These are phyloP conservation scores for Phytophthora sp. DNA, from an alignment of 352 stramenopile genomes.

Conservation along the genomic window DNA sequence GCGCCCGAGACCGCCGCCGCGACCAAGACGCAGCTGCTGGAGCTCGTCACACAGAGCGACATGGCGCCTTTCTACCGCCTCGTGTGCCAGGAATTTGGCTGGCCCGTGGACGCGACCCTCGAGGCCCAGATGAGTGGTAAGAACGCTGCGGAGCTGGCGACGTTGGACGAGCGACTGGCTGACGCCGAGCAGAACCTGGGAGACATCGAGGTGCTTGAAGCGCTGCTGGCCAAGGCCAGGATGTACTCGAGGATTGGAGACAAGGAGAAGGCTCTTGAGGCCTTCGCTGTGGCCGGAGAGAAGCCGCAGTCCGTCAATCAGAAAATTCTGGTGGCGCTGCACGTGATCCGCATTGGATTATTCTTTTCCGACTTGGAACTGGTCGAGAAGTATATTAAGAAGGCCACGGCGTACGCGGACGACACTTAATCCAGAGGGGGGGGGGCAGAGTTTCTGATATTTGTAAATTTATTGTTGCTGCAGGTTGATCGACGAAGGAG, in stretches of 20 bases:
- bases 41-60: slow-evolving; percentile 63
- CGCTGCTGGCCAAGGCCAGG: slow-evolving; percentile 92
- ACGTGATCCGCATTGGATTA: slow-evolving; percentile 89
- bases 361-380: slow-evolving; percentile 89
- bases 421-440: not conserved
- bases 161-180: slow-evolving; percentile 86
- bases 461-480: slow-evolving; percentile 8
- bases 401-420: slow-evolving; percentile 71
- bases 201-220: slow-evolving; percentile 98
- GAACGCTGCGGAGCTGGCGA: slow-evolving; percentile 76
- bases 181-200: slow-evolving; percentile 96
- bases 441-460: not conserved
- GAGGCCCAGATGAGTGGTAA: slow-evolving; percentile 58
- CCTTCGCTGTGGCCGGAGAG: slow-evolving; percentile 91
- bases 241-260: slow-evolving; percentile 95
- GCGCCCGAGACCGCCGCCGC: slow-evolving; percentile 42
- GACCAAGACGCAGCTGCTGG: slow-evolving; percentile 60
- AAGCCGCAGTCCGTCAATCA: slow-evolving; percentile 97
- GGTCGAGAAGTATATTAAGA: slow-evolving; percentile 89
- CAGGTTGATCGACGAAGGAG: slow-evolving; percentile 93
- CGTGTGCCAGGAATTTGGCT: slow-evolving; percentile 75
- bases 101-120: slow-evolving; percentile 63
- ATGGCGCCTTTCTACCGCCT: slow-evolving; percentile 86
- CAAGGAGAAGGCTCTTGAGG: slow-evolving; percentile 90
- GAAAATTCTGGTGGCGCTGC: slow-evolving; percentile 97